These are phyloP conservation scores for Thoreauomyces humboldtii DNA, from an alignment of 192 early-diverging fungal genomes.

Conservation along the genomic window DNA sequence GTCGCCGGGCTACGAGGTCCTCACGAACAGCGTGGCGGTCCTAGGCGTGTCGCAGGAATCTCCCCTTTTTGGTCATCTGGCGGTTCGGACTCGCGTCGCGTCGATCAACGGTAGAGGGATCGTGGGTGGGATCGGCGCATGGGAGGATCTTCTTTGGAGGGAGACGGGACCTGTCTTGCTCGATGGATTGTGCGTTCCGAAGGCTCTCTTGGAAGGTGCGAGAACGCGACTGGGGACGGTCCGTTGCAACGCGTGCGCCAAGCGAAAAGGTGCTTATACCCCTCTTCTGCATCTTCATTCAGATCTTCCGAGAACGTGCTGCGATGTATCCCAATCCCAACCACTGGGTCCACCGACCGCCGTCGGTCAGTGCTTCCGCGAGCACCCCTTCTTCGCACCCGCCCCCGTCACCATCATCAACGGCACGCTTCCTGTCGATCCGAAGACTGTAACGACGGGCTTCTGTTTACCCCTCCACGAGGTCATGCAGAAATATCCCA, in stretches of 20 bases:
- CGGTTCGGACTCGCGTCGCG: slow-evolving; percentile 38
- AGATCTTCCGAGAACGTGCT: slow-evolving; percentile 44
- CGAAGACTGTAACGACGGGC: slow-evolving; percentile 7
- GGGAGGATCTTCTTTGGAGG: slow-evolving; percentile 45
- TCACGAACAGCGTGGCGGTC: slow-evolving; percentile 52
- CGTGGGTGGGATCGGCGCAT: slow-evolving; percentile 39
- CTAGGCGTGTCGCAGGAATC: slow-evolving; percentile 56
- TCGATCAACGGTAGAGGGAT: slow-evolving; percentile 43
- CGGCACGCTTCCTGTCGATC: not conserved
- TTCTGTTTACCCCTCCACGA: slow-evolving; percentile 12
- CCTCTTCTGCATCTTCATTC: too few species aligned
- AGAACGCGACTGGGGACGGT: too few species aligned
- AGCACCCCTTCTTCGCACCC: not conserved
- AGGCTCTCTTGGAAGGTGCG: not conserved
- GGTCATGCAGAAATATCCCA: slow-evolving; percentile 6
- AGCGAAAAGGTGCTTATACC: too few species aligned
- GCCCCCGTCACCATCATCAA: not conserved
- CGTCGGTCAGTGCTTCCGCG: slow-evolving; percentile 50
- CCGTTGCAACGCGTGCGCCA: too few species aligned
- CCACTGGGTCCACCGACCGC: slow-evolving; percentile 57
- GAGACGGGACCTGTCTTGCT: slow-evolving; percentile 8
- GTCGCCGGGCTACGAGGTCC: slow-evolving; percentile 51
- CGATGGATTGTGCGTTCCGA: slow-evolving; percentile 50
- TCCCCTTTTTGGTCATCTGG: slow-evolving; percentile 47
- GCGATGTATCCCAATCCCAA: slow-evolving; percentile 47